Percentiles rank a stretch among this genome's conserved stretches.
phyloP scores from a whole-genome alignment of 1,139 yeast species.

The Lodderomyces theae region DNA sequence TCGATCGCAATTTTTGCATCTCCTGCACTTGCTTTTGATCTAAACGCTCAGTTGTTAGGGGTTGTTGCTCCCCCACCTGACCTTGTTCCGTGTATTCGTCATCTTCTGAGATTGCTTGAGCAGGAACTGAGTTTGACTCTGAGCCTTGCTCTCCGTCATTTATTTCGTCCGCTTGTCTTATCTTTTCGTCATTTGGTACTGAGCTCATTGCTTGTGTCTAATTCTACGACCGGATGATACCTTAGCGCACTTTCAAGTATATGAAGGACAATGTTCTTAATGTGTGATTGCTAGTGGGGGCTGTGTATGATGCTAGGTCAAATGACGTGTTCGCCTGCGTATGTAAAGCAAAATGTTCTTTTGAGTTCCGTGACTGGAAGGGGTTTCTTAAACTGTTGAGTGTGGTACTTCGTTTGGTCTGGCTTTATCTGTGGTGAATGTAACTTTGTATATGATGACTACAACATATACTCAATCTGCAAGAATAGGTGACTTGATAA shows the following conservation, averaged over 20 bases:
- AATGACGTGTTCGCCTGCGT: too few relatives aligned
- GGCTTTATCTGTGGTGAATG: neutral
- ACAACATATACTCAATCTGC: neutral
- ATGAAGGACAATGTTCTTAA: neutral
- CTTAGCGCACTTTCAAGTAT: too few relatives aligned
- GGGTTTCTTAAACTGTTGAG: too few relatives aligned
- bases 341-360: too few relatives aligned
- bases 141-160: neutral
- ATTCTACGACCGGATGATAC: too few relatives aligned
- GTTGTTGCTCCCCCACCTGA: neutral
- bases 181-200: constrained; percentile 3
- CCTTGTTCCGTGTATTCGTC: constrained; percentile 7
- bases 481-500: neutral
- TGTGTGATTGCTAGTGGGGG: too few relatives aligned
- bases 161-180: constrained; percentile 1
- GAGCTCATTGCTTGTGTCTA: constrained; percentile 4
- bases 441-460: neutral
- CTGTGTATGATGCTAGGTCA: too few relatives aligned
- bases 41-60: constrained; percentile 1
- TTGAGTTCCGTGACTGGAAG: too few relatives aligned
- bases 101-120: constrained; percentile 5
- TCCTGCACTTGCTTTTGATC: constrained; percentile 13
- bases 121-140: neutral
- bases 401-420: neutral
- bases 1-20: constrained; percentile 5